These are phyloP conservation scores for Tetrahymena malaccensis DNA, from an alignment of 73 alveolate species.

Conservation along the genomic window DNA sequence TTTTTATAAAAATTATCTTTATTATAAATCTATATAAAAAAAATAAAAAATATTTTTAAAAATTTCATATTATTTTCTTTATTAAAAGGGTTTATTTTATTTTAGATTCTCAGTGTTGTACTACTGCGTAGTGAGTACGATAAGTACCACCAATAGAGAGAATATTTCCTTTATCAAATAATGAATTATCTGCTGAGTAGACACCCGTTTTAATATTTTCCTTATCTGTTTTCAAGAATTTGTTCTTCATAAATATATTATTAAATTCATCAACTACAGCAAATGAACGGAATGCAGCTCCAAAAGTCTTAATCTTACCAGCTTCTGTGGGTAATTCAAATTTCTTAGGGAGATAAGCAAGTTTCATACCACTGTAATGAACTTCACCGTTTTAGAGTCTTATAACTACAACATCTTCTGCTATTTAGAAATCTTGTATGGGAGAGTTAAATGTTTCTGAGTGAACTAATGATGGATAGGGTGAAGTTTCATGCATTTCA, in stretches of 20 bases:
- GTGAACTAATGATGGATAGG: slow-evolving; percentile 11
- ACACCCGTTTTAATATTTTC: slow-evolving; percentile 37
- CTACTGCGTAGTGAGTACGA: slow-evolving; percentile 32
- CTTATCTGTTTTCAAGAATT: background rate
- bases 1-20: too few species aligned
- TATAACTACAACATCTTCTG: slow-evolving; percentile 27
- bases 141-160: slow-evolving; percentile 27
- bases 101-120: slow-evolving; percentile 22
- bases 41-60: background rate
- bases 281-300: slow-evolving; percentile 25
- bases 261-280: slow-evolving; percentile 29
- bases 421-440: slow-evolving; percentile 21
- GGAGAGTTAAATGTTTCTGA: slow-evolving; percentile 6
- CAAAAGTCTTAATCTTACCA: slow-evolving; percentile 14
- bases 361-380: slow-evolving; percentile 28
- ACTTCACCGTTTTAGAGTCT: slow-evolving; percentile 17
- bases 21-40: background rate
- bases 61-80: background rate
- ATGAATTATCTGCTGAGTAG: background rate
- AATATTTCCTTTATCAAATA: slow-evolving; percentile 1
- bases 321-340: slow-evolving; percentile 3
- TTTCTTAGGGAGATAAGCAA: slow-evolving; percentile 11
- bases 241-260: slow-evolving; percentile 7
- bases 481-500: slow-evolving; percentile 33
- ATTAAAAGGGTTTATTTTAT: background rate